A percentile compares a stretch with the other conserved stretches of the same genome.
phyloP scores from a whole-genome alignment of 768 basidiomycete species.

The Leccinum boreale region DNA sequence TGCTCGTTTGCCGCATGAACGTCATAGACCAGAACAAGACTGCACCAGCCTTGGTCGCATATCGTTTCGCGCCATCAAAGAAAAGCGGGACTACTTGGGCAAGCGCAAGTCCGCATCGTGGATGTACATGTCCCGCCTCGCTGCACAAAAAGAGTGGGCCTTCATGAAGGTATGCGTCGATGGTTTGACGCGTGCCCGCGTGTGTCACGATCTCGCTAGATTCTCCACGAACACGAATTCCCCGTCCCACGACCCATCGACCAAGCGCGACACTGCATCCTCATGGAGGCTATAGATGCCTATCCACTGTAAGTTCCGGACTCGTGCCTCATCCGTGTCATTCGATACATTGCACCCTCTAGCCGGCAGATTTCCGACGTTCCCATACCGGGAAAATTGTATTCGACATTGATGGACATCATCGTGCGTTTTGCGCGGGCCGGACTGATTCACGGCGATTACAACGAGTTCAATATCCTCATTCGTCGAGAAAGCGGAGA shows the following conservation, averaged over 20 bases:
- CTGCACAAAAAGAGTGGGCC: conserved; percentile 96
- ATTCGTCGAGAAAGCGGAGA: conserved; percentile 73
- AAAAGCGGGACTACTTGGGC: conserved; percentile 93
- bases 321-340: not conserved
- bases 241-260: conserved; percentile 94
- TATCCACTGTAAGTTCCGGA: conserved; percentile 74
- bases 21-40: conserved; percentile 4
- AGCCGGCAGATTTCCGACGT: conserved; percentile 87
- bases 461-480: conserved; percentile 98
- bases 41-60: conserved; percentile 82
- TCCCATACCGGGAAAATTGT: conserved; percentile 83
- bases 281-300: conserved; percentile 96
- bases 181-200: not conserved
- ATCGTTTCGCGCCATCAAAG: conserved; percentile 95
- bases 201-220: conserved; percentile 42
- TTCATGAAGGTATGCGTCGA: conserved; percentile 83
- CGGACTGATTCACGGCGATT: conserved; percentile 98
- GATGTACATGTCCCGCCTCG: conserved; percentile 99
- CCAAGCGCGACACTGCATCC: conserved; percentile 89
- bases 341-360: conserved; percentile 5
- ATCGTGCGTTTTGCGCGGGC: conserved; percentile 92
- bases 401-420: conserved; percentile 90
- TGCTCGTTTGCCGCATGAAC: not conserved
- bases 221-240: conserved; percentile 86
- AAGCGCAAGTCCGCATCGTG: conserved; percentile 95